Evolutionary conservation across 2,329 filamentous ascomycete species (phyloP).

Genomic region (Phaeosphaeriaceae sp.): DNA sequence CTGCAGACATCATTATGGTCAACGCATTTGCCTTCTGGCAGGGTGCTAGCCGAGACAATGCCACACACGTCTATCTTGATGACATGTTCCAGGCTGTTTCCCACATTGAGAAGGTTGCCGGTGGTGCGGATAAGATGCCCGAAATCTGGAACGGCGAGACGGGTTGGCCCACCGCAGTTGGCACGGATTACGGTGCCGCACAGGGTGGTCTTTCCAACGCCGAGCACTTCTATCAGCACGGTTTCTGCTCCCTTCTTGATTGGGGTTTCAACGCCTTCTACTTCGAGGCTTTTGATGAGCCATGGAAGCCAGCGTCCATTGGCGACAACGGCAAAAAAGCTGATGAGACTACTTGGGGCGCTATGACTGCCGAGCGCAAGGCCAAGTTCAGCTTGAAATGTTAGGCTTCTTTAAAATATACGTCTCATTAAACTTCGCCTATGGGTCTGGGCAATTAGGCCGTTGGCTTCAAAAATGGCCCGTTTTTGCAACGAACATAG

Average conservation of each 20-base stretch:
- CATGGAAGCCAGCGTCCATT: constrained; percentile 69
- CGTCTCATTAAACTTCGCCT: too few species aligned
- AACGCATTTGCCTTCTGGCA: constrained; percentile 80
- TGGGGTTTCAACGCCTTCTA: constrained; percentile 74
- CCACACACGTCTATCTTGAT: constrained; percentile 68
- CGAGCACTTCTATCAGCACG: constrained; percentile 64
- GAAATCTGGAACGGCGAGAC: constrained; percentile 60
- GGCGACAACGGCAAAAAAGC: constrained; percentile 67
- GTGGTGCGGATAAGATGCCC: constrained; percentile 58
- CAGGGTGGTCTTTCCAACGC: constrained; percentile 66
- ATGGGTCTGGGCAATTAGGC: too few species aligned
- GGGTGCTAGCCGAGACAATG: constrained; percentile 63
- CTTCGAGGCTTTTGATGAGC: constrained; percentile 77
- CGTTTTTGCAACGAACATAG: too few species aligned
- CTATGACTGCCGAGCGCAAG: constrained; percentile 65
- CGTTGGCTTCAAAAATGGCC: too few species aligned
- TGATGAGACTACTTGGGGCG: constrained; percentile 74
- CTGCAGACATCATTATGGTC: constrained; percentile 67
- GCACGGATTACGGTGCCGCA: constrained; percentile 66
- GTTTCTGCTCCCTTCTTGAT: constrained; percentile 67
- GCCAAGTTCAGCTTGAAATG: constrained; percentile 63
- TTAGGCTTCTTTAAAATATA: constrained; percentile 25
- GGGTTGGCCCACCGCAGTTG: constrained; percentile 50
- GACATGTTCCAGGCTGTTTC: constrained; percentile 69
- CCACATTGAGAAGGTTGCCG: constrained; percentile 66